Percentiles rank a stretch among this genome's conserved stretches.
Evolutionary conservation across 208 protist genomes (phyloP).

Genomic region (Trichomonas tenax): DNA sequence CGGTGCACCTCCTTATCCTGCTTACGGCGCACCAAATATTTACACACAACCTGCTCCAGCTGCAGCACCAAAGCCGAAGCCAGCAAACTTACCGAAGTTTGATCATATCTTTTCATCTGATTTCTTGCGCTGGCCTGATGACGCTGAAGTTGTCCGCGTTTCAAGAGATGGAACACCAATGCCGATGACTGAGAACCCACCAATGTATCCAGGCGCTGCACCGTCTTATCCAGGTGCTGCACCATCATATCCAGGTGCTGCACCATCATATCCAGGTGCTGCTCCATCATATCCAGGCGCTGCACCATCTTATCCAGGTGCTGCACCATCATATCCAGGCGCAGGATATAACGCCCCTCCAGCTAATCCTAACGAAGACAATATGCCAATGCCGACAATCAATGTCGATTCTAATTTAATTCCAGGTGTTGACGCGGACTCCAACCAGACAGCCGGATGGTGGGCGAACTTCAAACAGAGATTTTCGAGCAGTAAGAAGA

Average conservation of each 20-base stretch:
- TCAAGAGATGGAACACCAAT: background rate
- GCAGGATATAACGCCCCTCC: background rate
- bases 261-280: background rate
- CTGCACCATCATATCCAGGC: background rate
- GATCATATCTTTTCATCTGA: background rate
- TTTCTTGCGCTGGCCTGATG: background rate
- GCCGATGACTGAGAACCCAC: background rate
- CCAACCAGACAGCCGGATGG: background rate
- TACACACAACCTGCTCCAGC: background rate
- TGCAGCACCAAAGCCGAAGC: background rate
- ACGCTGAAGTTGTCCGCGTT: background rate
- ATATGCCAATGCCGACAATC: background rate
- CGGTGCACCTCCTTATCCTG: background rate
- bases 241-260: background rate
- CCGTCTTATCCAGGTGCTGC: background rate
- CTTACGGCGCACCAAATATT: background rate
- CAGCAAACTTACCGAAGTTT: background rate
- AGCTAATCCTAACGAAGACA: background rate
- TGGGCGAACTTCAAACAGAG: background rate
- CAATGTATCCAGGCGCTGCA: background rate
- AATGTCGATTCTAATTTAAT: background rate
- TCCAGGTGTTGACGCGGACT: background rate
- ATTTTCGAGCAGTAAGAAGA: background rate
- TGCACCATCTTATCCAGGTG: background rate
- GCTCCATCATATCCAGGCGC: background rate